These are phyloP conservation scores for Pestalotiopsis sp. DNA, from an alignment of 2,329 filamentous ascomycete genomes.

Conservation along the genomic window DNA sequence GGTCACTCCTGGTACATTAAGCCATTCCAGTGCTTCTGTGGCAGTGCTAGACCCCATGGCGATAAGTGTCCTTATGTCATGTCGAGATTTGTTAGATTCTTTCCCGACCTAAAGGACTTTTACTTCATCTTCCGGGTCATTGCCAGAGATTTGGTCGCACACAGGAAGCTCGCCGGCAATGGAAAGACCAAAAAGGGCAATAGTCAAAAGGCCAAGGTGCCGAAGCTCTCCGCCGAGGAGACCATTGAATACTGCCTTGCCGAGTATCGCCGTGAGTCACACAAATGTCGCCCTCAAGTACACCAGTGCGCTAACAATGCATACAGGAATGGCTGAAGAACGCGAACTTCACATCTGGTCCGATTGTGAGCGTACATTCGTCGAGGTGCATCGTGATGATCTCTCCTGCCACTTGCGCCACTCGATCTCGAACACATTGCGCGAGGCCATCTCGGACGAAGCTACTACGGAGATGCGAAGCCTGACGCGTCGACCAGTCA, in stretches of 20 bases:
- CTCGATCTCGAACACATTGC: not conserved
- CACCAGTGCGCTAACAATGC: not conserved
- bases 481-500: no score
- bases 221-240: not conserved
- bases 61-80: conserved; percentile 19
- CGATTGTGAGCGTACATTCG: conserved; percentile 19
- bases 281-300: not conserved
- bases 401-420: not conserved
- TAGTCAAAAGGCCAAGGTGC: not conserved
- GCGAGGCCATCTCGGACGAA: not conserved
- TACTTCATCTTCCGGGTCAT: conserved; percentile 27
- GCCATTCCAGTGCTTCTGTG: not conserved
- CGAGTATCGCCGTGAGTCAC: not conserved
- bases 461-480: not conserved
- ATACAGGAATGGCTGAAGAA: conserved; percentile 16
- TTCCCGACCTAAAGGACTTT: conserved; percentile 26
- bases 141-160: not conserved
- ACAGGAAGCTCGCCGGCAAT: not conserved
- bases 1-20: not conserved
- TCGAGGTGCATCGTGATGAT: conserved; percentile 16
- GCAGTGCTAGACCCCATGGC: not conserved
- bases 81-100: conserved; percentile 23
- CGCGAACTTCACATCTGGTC: conserved; percentile 16
- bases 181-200: not conserved
- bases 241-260: not conserved